Conservation (phyloP, 2,329 filamentous ascomycete genomes). For the Colletotrichum acutatum region DNA sequence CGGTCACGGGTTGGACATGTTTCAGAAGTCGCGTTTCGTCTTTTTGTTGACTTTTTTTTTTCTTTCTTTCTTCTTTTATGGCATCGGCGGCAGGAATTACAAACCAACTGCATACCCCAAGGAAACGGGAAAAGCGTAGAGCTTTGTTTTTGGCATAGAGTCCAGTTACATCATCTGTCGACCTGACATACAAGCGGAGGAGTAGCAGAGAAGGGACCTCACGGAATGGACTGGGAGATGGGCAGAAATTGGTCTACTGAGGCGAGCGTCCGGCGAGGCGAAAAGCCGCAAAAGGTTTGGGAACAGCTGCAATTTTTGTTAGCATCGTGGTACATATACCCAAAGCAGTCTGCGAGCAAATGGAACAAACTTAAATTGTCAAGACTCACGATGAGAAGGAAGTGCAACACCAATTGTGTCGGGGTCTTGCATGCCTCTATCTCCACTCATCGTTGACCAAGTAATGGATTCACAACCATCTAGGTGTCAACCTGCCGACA, state of each 20-base stretch:
- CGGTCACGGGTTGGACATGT: neutral
- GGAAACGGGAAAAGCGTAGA: constrained; percentile 24
- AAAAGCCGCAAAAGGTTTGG: neutral
- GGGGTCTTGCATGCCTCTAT: neutral
- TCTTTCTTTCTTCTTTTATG: constrained; percentile 6
- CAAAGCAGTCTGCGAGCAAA: constrained; percentile 8
- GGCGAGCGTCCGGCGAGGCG: neutral
- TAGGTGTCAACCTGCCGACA: neutral
- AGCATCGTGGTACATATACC: constrained; percentile 34
- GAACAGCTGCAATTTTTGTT: neutral
- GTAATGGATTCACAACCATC: neutral
- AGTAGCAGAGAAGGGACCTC: neutral
- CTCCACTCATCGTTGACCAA: neutral
- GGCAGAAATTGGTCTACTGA: neutral
- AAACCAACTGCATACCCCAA: constrained; percentile 25
- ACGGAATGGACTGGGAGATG: neutral
- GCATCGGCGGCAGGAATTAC: constrained; percentile 2
- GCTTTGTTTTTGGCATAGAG: constrained; percentile 27
- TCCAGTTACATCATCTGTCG: neutral
- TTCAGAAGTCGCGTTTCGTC: constrained; percentile 1
- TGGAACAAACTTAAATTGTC: constrained; percentile 4
- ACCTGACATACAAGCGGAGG: neutral
- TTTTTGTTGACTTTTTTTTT: constrained; percentile 4
- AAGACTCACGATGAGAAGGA: neutral
- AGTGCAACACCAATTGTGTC: neutral